Base-by-base conservation (phyloP, 2,329 filamentous ascomycete species). In the Penicillium sp. region DNA sequence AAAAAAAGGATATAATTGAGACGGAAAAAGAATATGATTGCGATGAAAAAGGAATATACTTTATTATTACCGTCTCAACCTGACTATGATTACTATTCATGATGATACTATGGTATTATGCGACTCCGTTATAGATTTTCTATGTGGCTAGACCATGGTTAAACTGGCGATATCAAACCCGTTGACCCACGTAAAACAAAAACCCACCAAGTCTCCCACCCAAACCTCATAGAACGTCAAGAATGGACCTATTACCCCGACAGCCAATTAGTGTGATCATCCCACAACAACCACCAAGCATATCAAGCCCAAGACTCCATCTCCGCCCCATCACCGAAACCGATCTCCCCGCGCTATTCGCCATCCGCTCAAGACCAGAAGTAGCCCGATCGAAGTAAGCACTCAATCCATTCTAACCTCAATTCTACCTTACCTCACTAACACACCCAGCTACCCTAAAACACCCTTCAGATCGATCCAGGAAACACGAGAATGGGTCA, bases 401-500 rank as follows among this genome's bases (percentile, higher is more conserved):
- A 23, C 7, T 3, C 8, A 26, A 9, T 24, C 8, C 23, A 24
- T 9, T 24, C 4, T 24, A 24, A 24, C 18, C 18, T 20, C 18
- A n/a, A n/a, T n/a, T n/a, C n/a, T n/a, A 20, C 18, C 18, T 13
- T 22, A 28, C 10, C 8, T 24, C 13, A 26, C 32, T 46, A 32
- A 47, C 18, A n/a, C 2, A 8, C 10, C 18, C 11, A 63, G 60
- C 37, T 14, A 57, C 26, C 60, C 60, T 0, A 59, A 55, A 45
- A 48, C 31, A 9, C 59, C 59, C 5, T 53, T 53, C 36, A 40
- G 55, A 29, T 56, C 59, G 1, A 42, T 61, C 9, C 42, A 54
- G 31, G 49, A 62, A 41, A 60, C 59, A 1, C 47, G 50, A 7
- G 47, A 54, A 52, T 63, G 59, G 60, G 49, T 62, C 35, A 22